Evolutionary conservation across 352 stramenopile genomes (phyloP), one percentile per base, ranked within the genome.

Genomic region (Globisporangium yorkense): DNA sequence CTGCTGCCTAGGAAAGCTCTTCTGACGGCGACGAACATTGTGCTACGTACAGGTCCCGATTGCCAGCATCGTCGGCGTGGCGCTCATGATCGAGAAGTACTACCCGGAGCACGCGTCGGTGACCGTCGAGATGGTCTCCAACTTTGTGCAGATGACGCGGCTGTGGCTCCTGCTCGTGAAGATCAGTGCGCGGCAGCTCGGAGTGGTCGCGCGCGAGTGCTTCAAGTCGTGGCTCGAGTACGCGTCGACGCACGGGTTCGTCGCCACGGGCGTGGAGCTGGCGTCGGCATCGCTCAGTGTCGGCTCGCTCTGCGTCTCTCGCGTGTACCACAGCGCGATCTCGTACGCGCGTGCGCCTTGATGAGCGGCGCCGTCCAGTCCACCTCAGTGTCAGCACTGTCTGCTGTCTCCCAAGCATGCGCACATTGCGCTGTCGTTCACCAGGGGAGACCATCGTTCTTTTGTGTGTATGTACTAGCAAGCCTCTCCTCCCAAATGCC

Each of bases 81-180:
- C 75, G n/a, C 68, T 93, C 16, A 73, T 88, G 48, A 58, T 91
- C 21, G 84, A 93, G 62, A 88, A 84, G 57, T 88, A 89, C 63
- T 93, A 88, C 44, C 84, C 84, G 0, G 80, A 93, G 54, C 78
- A 89, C 59, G 72, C 79, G 33, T 74, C 67, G 48, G 51, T 93
- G 56, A 82, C 77, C 3, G 51, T 91, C 21, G 84, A 91, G 56
- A 70, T 93, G 35, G 70, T 71, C 29, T 70, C 65, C 18, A 90
- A 91, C 62, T 91, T 89, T 55, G 70, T 89, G 20, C 79, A 93
- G 70, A 92, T 92, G 82, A 85, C 75, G 33, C 90, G 86, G 50
- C 62, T 93, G 33, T 93, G 77, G 79, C 67, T 89, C 29, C 66
- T 93, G 20, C 59, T 93, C 29, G 59, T 91, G 44, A 89, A 90